Conservation (phyloP, 257 asterid genomes). For the Oldenlandia corymbosa region DNA sequence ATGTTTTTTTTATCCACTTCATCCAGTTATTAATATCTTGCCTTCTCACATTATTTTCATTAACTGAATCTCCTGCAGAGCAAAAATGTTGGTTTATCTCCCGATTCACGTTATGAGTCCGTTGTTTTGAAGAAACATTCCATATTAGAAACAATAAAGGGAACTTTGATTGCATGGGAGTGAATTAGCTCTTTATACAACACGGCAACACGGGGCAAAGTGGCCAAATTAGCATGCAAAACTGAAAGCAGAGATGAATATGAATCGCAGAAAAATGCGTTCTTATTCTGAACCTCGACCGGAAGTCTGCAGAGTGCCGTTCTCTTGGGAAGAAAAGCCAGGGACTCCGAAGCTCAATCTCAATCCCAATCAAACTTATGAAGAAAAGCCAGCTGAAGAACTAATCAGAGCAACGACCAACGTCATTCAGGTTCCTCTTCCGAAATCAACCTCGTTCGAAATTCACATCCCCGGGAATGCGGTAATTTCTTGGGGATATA, state of each 20-base stretch:
- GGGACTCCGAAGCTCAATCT: slow-evolving; percentile 43
- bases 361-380: slow-evolving; percentile 20
- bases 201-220: too few species aligned
- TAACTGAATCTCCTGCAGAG: neutral
- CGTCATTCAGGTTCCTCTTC: neutral
- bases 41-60: too few species aligned
- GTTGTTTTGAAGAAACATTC: neutral
- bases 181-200: neutral
- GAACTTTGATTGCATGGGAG: neutral
- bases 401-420: neutral
- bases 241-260: slow-evolving; percentile 9
- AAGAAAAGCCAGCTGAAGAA: slow-evolving; percentile 9
- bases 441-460: neutral
- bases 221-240: too few species aligned
- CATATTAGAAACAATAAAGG: neutral
- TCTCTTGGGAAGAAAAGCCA: slow-evolving; percentile 79
- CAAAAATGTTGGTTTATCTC: neutral
- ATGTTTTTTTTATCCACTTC: neutral
- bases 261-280: slow-evolving; percentile 38
- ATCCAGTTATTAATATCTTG: too few species aligned
- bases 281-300: slow-evolving; percentile 21
- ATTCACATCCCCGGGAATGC: neutral
- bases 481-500: neutral
- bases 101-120: slow-evolving; percentile 1
- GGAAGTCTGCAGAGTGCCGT: slow-evolving; percentile 44